phyloP scores from a whole-genome alignment of 441 rosid genomes.

The Iberis amara region DNA sequence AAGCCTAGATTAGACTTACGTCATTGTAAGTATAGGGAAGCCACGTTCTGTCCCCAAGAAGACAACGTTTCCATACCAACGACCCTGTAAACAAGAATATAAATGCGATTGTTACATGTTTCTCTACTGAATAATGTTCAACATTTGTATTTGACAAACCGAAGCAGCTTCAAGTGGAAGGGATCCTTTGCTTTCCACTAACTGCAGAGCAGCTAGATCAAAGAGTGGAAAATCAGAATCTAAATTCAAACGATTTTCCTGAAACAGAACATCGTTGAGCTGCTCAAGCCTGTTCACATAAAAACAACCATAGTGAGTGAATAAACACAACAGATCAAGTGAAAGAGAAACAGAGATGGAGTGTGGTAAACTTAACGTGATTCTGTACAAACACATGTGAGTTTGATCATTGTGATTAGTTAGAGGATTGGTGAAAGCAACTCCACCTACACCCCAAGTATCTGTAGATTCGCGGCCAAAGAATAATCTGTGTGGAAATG shows the following conservation, averaged over 20 bases:
- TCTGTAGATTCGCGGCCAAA: conserved; percentile 60
- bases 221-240: conserved; percentile 44
- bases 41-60: conserved; percentile 59
- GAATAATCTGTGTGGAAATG: conserved; percentile 62
- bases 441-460: conserved; percentile 87
- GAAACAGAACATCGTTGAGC: conserved; percentile 81
- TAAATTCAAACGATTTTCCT: conserved; percentile 48
- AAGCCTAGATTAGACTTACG: conserved; percentile 35
- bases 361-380: conserved; percentile 54
- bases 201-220: conserved; percentile 45
- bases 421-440: conserved; percentile 71
- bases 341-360: conserved; percentile 11
- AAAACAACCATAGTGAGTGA: background rate
- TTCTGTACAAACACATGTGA: conserved; percentile 62
- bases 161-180: conserved; percentile 47
- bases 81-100: conserved; percentile 37
- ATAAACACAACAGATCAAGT: conserved; percentile 14
- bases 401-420: conserved; percentile 38
- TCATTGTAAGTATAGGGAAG: conserved; percentile 75
- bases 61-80: conserved; percentile 69
- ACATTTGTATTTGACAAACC: conserved; percentile 39
- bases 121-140: conserved; percentile 3
- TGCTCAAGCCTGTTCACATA: conserved; percentile 69
- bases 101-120: conserved; percentile 12
- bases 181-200: conserved; percentile 39